A percentile compares a stretch with the other conserved stretches of the same genome.
These are phyloP conservation scores for Clavispora santaluciae DNA, from an alignment of 805 yeast genomes.

Conservation along the genomic window DNA sequence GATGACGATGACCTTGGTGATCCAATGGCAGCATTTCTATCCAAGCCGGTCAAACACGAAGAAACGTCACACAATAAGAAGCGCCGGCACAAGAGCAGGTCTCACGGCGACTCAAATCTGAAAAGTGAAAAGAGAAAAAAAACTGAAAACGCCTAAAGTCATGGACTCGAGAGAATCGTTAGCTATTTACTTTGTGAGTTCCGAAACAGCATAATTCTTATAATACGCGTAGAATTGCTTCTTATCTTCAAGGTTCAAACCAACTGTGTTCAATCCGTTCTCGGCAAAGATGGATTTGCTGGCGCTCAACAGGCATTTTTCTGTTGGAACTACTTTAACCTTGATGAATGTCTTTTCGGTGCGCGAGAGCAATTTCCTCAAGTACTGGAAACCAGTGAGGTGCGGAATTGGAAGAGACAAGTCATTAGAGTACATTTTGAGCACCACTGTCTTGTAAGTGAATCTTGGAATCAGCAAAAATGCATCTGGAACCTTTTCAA, in stretches of 20 bases:
- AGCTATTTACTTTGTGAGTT: constrained; percentile 1
- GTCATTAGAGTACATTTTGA: constrained; percentile 34
- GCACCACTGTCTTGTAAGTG: constrained; percentile 31
- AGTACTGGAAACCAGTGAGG: constrained; percentile 16
- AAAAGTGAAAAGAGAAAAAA: constrained; percentile 2
- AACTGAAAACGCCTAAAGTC: background rate
- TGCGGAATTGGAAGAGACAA: constrained; percentile 35
- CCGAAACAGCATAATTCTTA: constrained; percentile 5
- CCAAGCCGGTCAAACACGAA: background rate
- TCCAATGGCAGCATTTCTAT: constrained; percentile 17
- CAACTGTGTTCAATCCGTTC: constrained; percentile 29
- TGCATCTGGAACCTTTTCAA: constrained; percentile 21
- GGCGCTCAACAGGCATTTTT: constrained; percentile 13
- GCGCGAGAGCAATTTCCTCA: constrained; percentile 20
- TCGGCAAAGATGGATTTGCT: constrained; percentile 27
- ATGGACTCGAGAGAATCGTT: background rate
- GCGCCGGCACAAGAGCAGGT: background rate
- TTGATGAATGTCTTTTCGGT: constrained; percentile 20
- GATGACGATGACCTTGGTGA: constrained; percentile 13
- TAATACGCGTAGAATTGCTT: constrained; percentile 21
- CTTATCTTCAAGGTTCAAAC: constrained; percentile 27
- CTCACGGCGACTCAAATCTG: constrained; percentile 1
- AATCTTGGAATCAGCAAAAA: constrained; percentile 15
- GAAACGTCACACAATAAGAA: background rate
- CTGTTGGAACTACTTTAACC: constrained; percentile 24